Evolutionary conservation across 2,329 filamentous ascomycete genomes (phyloP).

Genomic region (Colletotrichum ledebouriae): DNA sequence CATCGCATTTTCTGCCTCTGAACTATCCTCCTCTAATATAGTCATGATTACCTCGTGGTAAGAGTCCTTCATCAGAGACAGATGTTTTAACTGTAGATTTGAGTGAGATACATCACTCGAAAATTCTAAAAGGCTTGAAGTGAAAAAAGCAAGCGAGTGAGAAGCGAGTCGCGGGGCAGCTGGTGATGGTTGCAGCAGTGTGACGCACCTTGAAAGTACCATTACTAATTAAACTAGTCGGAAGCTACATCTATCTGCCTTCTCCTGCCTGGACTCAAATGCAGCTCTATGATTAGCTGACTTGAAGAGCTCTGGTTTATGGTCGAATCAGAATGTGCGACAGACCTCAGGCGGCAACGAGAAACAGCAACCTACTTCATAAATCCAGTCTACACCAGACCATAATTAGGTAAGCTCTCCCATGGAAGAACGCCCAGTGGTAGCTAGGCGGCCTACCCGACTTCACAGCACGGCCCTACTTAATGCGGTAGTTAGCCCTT

Average conservation of each 20-base stretch:
- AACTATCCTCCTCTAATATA: too few relatives aligned
- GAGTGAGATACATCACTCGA: too few relatives aligned
- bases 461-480: background rate
- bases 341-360: constrained; percentile 31
- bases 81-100: too few relatives aligned
- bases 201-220: background rate
- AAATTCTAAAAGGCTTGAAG: too few relatives aligned
- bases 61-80: too few relatives aligned
- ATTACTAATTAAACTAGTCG: background rate
- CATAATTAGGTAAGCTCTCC: too few relatives aligned
- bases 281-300: constrained; percentile 22
- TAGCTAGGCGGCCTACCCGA: background rate
- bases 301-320: background rate
- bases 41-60: too few relatives aligned
- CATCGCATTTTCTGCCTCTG: too few relatives aligned
- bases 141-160: too few relatives aligned
- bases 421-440: background rate
- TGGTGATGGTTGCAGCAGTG: background rate
- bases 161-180: too few relatives aligned
- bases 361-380: constrained; percentile 9
- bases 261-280: constrained; percentile 10
- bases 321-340: constrained; percentile 18
- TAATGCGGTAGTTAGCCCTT: background rate
- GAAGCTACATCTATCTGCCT: constrained; percentile 23
- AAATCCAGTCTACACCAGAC: background rate